Percentiles rank a stretch among this genome's conserved stretches.
Evolutionary conservation across 768 basidiomycete species (phyloP).

Genomic region (Auricularia auricula-judae): DNA sequence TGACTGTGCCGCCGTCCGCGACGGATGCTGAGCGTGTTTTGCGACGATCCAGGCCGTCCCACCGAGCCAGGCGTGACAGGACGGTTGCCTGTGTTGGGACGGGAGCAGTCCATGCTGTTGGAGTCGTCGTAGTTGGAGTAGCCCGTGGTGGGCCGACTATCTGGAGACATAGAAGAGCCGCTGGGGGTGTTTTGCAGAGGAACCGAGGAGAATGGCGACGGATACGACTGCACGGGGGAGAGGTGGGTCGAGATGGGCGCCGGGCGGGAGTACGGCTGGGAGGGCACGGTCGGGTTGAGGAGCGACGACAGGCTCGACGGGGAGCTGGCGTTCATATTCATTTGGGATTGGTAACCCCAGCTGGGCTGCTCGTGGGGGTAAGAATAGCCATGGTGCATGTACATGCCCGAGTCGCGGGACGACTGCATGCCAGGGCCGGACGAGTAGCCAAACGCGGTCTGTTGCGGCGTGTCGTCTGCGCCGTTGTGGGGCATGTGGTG

Average conservation of each 20-base stretch:
- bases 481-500: not conserved
- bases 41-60: slow-evolving; percentile 24
- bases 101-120: slow-evolving; percentile 3
- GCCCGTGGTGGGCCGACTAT: slow-evolving; percentile 76
- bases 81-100: slow-evolving; percentile 17
- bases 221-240: slow-evolving; percentile 61
- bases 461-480: not conserved
- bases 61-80: slow-evolving; percentile 47
- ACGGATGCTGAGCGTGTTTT: slow-evolving; percentile 46
- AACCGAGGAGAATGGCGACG: slow-evolving; percentile 56
- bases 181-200: slow-evolving; percentile 40
- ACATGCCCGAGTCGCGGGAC: not conserved
- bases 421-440: not conserved
- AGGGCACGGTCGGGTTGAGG: slow-evolving; percentile 44
- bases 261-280: slow-evolving; percentile 21
- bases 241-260: slow-evolving; percentile 33
- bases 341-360: slow-evolving; percentile 31
- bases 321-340: slow-evolving; percentile 19
- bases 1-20: slow-evolving; percentile 73
- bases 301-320: slow-evolving; percentile 63
- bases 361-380: slow-evolving; percentile 17
- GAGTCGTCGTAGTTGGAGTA: slow-evolving; percentile 58
- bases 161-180: slow-evolving; percentile 65
- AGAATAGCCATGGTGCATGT: not conserved
- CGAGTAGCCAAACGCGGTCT: slow-evolving; percentile 1